phyloP scores from a whole-genome alignment of 805 yeast species.

The Peterozyma xylosa region DNA sequence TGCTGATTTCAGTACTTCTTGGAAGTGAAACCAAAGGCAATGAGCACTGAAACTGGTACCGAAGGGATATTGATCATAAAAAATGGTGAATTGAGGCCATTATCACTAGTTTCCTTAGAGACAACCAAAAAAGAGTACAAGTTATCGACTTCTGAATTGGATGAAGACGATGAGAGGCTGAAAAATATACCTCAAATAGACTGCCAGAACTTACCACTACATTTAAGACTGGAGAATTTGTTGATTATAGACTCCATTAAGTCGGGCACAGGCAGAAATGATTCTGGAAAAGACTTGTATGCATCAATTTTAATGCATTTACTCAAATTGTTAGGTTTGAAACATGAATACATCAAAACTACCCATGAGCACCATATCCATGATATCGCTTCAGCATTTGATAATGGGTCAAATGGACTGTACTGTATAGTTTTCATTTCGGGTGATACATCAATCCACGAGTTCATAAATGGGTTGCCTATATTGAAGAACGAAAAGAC shows the following conservation, averaged over 20 bases:
- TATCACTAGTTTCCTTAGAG: too few species aligned
- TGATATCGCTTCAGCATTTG: constrained; percentile 22
- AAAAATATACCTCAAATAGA: not conserved
- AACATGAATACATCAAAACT: constrained; percentile 37
- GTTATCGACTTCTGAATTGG: too few species aligned
- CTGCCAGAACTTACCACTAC: not conserved
- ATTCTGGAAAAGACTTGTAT: constrained; percentile 27
- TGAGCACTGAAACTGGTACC: too few species aligned
- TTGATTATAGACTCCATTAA: constrained; percentile 38
- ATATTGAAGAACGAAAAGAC: not conserved
- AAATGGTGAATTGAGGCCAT: too few species aligned
- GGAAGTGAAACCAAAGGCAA: too few species aligned
- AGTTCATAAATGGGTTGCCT: constrained; percentile 52
- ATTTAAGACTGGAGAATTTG: not conserved
- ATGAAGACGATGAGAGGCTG: too few species aligned
- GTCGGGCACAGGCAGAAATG: constrained; percentile 37
- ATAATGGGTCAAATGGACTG: constrained; percentile 14
- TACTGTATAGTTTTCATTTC: constrained; percentile 56
- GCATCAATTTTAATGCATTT: constrained; percentile 37
- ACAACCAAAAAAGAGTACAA: too few species aligned
- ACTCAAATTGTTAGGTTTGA: constrained; percentile 27
- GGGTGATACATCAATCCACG: constrained; percentile 83
- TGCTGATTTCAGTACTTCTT: too few species aligned
- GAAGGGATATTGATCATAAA: too few species aligned
- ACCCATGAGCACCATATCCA: constrained; percentile 27